Evolutionary conservation across 2,329 filamentous ascomycete species (phyloP).

Genomic region (Dothidotthia symphoricarpi): DNA sequence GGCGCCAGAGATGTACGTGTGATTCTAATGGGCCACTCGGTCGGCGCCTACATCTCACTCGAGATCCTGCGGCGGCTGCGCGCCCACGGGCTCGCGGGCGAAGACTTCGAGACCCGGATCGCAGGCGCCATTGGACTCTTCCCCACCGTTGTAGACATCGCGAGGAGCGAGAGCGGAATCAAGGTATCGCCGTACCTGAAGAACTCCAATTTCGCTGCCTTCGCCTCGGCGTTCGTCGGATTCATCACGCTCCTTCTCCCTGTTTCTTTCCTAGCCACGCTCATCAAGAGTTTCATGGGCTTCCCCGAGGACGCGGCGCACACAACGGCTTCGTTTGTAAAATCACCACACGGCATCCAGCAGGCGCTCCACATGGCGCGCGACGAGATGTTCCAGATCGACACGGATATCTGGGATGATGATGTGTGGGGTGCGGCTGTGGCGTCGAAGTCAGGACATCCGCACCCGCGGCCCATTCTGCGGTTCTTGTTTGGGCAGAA

Average conservation of each 20-base stretch:
- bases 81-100: slow-evolving; percentile 21
- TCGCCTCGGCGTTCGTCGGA: slow-evolving; percentile 41
- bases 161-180: slow-evolving; percentile 45
- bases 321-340: slow-evolving; percentile 53
- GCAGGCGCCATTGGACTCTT: slow-evolving; percentile 45
- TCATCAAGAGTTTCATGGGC: slow-evolving; percentile 47
- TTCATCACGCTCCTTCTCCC: slow-evolving; percentile 48
- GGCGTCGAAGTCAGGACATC: slow-evolving; percentile 13
- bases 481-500: slow-evolving; percentile 60
- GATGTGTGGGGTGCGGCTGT: slow-evolving; percentile 58
- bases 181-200: slow-evolving; percentile 34
- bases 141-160: slow-evolving; percentile 50
- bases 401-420: slow-evolving; percentile 56
- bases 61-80: slow-evolving; percentile 42
- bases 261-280: slow-evolving; percentile 35
- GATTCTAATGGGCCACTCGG: slow-evolving; percentile 48
- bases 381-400: slow-evolving; percentile 59
- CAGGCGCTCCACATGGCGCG: slow-evolving; percentile 60
- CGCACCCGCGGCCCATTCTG: slow-evolving; percentile 46
- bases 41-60: slow-evolving; percentile 49
- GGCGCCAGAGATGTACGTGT: slow-evolving; percentile 32
- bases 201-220: slow-evolving; percentile 24
- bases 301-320: slow-evolving; percentile 47
- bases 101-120: slow-evolving; percentile 25
- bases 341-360: slow-evolving; percentile 49